These are phyloP conservation scores for Lactarius psammicola DNA, from an alignment of 768 basidiomycete species.

Conservation along the genomic window DNA sequence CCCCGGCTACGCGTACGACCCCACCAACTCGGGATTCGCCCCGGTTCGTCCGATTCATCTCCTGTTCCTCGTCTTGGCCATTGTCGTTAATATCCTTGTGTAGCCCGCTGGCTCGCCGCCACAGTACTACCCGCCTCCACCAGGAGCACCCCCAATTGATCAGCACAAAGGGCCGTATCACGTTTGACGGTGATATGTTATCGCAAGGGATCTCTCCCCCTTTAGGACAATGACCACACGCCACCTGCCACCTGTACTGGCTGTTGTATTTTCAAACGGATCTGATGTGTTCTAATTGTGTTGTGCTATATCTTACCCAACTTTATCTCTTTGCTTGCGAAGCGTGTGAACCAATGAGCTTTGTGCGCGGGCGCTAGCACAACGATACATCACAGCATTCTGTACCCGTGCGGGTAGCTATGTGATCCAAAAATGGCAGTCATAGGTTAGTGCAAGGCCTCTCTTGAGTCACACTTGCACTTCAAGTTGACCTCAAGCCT, in stretches of 20 bases:
- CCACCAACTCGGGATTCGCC: constrained; percentile 9
- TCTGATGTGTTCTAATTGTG: not conserved
- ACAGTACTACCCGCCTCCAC: constrained; percentile 13
- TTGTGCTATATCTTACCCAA: not conserved
- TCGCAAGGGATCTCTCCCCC: not conserved
- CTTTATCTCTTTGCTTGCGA: not conserved
- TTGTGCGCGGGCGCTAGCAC: not conserved
- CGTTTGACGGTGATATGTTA: not conserved
- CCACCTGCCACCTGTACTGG: not conserved
- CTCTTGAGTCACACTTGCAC: too few species aligned
- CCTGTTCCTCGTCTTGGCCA: too few species aligned
- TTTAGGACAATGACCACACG: not conserved
- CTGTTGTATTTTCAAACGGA: not conserved
- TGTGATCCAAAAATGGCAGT: too few species aligned
- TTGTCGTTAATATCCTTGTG: not conserved
- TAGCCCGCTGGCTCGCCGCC: constrained; percentile 7
- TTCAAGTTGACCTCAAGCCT: too few species aligned
- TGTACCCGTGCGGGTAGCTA: too few species aligned
- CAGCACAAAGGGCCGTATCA: not conserved
- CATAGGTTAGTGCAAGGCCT: too few species aligned
- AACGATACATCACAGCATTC: not conserved
- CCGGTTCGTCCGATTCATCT: not conserved
- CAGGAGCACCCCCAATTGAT: not conserved
- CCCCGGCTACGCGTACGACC: not conserved
- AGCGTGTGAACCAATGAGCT: not conserved